These are phyloP conservation scores for Coccinonectria pachysandricola DNA, from an alignment of 2,329 filamentous ascomycete species.

Conservation along the genomic window DNA sequence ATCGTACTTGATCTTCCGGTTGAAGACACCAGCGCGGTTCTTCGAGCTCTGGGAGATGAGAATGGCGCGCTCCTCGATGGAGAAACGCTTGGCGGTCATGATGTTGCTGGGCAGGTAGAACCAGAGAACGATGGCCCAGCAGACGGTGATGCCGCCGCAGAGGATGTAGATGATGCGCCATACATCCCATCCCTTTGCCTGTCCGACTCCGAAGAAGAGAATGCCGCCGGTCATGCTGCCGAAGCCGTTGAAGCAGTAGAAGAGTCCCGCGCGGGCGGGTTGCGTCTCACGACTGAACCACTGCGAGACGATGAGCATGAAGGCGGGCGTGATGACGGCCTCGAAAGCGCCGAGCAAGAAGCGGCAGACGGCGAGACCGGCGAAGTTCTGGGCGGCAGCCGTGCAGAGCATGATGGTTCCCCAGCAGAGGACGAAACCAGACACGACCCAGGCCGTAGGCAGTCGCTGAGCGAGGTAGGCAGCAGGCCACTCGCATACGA, in stretches of 20 bases:
- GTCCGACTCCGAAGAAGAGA: constrained; percentile 42
- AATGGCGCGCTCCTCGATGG: constrained; percentile 24
- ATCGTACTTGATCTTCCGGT: constrained; percentile 35
- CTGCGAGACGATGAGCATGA: constrained; percentile 41
- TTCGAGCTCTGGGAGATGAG: constrained; percentile 52
- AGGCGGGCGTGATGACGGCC: constrained; percentile 37
- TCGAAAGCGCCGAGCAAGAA: constrained; percentile 39
- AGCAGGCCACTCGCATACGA: constrained; percentile 32
- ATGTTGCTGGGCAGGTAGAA: constrained; percentile 37
- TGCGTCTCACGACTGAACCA: constrained; percentile 38
- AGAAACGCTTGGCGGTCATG: constrained; percentile 22
- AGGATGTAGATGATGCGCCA: constrained; percentile 46
- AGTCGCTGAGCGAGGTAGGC: constrained; percentile 25
- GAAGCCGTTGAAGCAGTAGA: constrained; percentile 33
- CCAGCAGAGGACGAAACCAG: constrained; percentile 25
- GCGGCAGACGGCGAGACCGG: constrained; percentile 33
- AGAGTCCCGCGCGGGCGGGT: constrained; percentile 34
- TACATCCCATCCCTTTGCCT: constrained; percentile 33
- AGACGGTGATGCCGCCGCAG: constrained; percentile 36
- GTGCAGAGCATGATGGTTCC: constrained; percentile 34
- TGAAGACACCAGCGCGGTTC: constrained; percentile 37
- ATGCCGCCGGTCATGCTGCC: constrained; percentile 34
- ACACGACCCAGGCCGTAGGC: constrained; percentile 25
- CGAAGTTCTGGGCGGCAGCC: constrained; percentile 31
- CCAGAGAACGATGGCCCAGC: constrained; percentile 36